Evolutionary conservation across 192 early-diverging fungal genomes (phyloP).

Genomic region (Diversispora eburnea): DNA sequence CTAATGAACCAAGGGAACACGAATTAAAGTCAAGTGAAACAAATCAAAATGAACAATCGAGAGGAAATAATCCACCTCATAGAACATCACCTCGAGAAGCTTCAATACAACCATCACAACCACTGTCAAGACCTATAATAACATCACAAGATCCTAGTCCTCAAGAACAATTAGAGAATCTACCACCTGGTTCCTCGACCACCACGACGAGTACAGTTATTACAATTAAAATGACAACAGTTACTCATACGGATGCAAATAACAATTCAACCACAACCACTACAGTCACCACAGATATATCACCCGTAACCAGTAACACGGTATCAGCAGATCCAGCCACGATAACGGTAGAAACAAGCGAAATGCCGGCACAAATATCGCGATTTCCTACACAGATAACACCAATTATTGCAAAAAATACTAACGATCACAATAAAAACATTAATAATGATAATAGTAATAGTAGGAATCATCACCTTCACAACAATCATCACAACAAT

Average conservation of each 20-base stretch:
- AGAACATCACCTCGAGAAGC: not conserved
- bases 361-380: not conserved
- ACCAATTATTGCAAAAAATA: not conserved
- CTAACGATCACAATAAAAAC: not conserved
- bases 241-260: conserved; percentile 9
- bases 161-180: not conserved
- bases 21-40: too few relatives aligned
- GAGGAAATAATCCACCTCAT: not conserved
- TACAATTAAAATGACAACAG: conserved; percentile 11
- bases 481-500: too few relatives aligned
- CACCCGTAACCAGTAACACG: conserved; percentile 4
- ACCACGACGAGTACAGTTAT: conserved; percentile 18
- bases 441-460: too few relatives aligned
- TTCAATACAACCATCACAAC: not conserved
- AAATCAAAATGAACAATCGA: not conserved
- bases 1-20: too few relatives aligned
- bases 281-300: conserved; percentile 5
- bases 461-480: too few relatives aligned
- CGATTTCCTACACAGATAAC: conserved; percentile 4
- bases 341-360: not conserved
- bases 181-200: not conserved
- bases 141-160: not conserved
- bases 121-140: not conserved
- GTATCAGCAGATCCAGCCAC: conserved; percentile 2
- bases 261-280: conserved; percentile 13